phyloP scores from a whole-genome alignment of 306 rosid genomes.

The Pachyrhizus erosus region DNA sequence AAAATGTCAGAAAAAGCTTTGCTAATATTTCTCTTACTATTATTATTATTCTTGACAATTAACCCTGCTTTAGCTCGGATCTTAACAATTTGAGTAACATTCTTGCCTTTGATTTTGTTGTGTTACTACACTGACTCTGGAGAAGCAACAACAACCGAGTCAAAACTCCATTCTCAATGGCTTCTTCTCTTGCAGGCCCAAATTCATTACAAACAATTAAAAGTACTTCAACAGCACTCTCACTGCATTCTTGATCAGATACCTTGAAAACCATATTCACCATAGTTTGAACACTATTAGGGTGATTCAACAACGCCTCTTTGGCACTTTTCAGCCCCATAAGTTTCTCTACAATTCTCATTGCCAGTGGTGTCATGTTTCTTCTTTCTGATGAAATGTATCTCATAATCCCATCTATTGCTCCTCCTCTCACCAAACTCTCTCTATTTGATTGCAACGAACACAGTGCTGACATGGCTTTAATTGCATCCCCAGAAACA shows the following conservation, averaged over 20 bases:
- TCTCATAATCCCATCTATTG: slow-evolving; percentile 57
- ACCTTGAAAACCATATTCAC: slow-evolving; percentile 77
- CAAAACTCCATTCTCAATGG: slow-evolving; percentile 67
- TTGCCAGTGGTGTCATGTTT: slow-evolving; percentile 50
- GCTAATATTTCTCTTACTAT: too few species aligned
- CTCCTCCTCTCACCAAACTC: slow-evolving; percentile 62
- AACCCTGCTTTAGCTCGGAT: slow-evolving; percentile 51
- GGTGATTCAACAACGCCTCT: slow-evolving; percentile 56
- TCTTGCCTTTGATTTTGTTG: slow-evolving; percentile 79
- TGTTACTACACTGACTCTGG: slow-evolving; percentile 70
- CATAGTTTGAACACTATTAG: slow-evolving; percentile 55
- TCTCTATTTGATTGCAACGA: slow-evolving; percentile 51
- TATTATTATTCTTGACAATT: too few species aligned
- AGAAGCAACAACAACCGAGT: slow-evolving; percentile 74
- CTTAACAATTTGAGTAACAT: slow-evolving; percentile 79
- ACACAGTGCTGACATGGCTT: slow-evolving; percentile 63
- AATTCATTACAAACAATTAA: slow-evolving; percentile 57
- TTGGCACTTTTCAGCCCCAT: slow-evolving; percentile 56
- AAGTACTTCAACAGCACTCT: slow-evolving; percentile 68
- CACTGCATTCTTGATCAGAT: slow-evolving; percentile 72
- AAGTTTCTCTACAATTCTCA: slow-evolving; percentile 66
- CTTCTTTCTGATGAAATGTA: slow-evolving; percentile 56
- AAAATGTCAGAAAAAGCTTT: too few species aligned
- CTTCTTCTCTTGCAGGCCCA: slow-evolving; percentile 66
- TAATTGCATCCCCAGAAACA: slow-evolving; percentile 63